Conservation (phyloP, 352 stramenopile species). For the Phytophthora citricola region DNA sequence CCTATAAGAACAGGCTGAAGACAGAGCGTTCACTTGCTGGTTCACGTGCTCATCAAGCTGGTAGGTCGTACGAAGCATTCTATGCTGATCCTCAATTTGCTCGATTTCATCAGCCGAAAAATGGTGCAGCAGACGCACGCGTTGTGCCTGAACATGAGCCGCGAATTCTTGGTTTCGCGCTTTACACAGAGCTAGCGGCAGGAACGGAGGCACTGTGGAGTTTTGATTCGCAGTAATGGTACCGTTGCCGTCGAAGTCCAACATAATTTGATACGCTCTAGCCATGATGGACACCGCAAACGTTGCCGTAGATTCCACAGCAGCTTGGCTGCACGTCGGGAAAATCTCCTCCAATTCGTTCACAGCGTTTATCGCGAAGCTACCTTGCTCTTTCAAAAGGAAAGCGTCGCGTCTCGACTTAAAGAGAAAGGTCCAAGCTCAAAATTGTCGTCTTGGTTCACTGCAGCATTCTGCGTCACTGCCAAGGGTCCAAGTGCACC, state of each 20-base stretch:
- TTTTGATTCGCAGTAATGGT: constrained; percentile 6
- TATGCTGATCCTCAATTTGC: constrained; percentile 40
- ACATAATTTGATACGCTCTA: constrained; percentile 18
- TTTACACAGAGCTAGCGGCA: constrained; percentile 30
- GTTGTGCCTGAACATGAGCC: constrained; percentile 31
- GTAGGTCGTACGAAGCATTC: constrained; percentile 29
- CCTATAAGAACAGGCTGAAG: constrained; percentile 20
- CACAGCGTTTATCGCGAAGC: constrained; percentile 31
- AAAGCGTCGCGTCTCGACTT: constrained; percentile 23
- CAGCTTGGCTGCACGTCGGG: constrained; percentile 25
- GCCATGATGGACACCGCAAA: constrained; percentile 34
- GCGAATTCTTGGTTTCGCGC: constrained; percentile 37
- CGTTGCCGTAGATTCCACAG: constrained; percentile 30
- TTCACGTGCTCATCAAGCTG: constrained; percentile 39
- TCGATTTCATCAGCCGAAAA: constrained; percentile 38
- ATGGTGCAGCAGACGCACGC: constrained; percentile 25
- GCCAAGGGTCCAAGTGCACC: constrained; percentile 31
- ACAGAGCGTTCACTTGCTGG: constrained; percentile 23
- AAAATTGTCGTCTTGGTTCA: constrained; percentile 18
- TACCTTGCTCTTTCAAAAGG: constrained; percentile 43
- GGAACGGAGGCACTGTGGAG: constrained; percentile 20
- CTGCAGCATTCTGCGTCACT: constrained; percentile 7
- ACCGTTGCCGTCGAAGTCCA: constrained; percentile 8
- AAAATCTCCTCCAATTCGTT: constrained; percentile 24
- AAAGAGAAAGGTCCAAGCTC: constrained; percentile 26